Base-by-base conservation (phyloP, 345 rosid species). In the Cochlearia excelsa region DNA sequence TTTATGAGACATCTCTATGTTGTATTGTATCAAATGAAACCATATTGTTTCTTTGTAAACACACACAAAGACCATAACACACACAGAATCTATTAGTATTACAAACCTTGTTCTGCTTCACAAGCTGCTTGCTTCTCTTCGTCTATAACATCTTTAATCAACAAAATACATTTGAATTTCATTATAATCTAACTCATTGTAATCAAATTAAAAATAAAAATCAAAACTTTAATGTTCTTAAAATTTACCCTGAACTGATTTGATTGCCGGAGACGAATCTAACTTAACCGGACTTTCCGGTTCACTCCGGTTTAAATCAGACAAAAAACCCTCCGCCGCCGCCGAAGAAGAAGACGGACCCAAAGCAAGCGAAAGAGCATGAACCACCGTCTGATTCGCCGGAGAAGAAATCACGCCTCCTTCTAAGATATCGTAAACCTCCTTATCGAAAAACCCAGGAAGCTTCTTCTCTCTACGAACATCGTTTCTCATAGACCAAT, bases 401-500 rank as follows among this genome's bases (percentile, higher is more conserved):
- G 7, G 40, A 37, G 37, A 6, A 8, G 53, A 66, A 10, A 61
- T 63, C 3, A 70, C 68, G 7, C 69, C 83, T 7, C 89, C 90
- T 3, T 87, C 97, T 0, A 93, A 78, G 9, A 85, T 85, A 58
- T 93, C 97, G 50, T 83, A 93, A 49, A 93, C 95, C 75, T 89
- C 99, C 72, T 88, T 81, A 30, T 93, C 97, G 63, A 89, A 93
- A 59, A 89, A 87, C 3, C 97, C 99, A 1, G 97, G 99, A 75
- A 93, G 74, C 77, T 79, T 85, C 79, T 82, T 82, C 69, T 85
- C 97, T 7, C 97, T 62, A 42, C 97, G 78, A 43, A 87, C 53
- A 56, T 93, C 99, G 51, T 87, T 93, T 77, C 99, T 75, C 97
- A 93, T 89, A 5, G 78, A 79, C 99, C 99, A 93, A 73, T 82